Conservation (phyloP, 768 basidiomycete genomes). For the Russula sp. region DNA sequence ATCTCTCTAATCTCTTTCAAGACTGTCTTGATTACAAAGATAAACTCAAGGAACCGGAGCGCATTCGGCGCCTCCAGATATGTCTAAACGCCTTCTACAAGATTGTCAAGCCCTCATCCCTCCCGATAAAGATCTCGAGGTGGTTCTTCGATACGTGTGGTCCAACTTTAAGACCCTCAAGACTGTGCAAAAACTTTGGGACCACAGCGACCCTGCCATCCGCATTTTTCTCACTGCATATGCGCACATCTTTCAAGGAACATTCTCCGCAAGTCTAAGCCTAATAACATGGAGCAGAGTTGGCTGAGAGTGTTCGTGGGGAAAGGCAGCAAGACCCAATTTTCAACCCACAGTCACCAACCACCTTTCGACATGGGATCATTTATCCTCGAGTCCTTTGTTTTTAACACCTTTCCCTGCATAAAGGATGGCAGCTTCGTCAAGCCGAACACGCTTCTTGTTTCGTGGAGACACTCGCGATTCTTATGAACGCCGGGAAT, state of each 20-base stretch:
- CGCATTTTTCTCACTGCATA: background rate
- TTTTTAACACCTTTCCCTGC: background rate
- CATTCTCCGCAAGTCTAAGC: background rate
- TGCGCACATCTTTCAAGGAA: constrained; percentile 5
- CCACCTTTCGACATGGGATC: background rate
- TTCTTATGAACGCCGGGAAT: constrained; percentile 7
- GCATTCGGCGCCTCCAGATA: background rate
- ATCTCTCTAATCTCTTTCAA: background rate
- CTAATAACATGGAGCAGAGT: background rate
- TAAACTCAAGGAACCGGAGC: background rate
- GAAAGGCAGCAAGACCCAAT: background rate
- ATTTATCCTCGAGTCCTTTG: background rate
- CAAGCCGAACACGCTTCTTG: background rate
- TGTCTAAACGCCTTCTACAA: background rate
- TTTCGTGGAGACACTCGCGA: constrained; percentile 12
- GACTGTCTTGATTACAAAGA: background rate
- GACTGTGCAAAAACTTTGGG: background rate
- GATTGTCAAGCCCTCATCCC: background rate
- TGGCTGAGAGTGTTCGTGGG: background rate
- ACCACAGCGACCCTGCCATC: background rate
- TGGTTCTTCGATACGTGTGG: background rate
- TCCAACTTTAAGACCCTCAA: background rate
- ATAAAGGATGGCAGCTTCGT: no score
- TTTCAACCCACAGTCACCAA: no score
- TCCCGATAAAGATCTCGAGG: no score